These are phyloP conservation scores for Naematelia encephala DNA, from an alignment of 768 basidiomycete genomes.

Conservation along the genomic window DNA sequence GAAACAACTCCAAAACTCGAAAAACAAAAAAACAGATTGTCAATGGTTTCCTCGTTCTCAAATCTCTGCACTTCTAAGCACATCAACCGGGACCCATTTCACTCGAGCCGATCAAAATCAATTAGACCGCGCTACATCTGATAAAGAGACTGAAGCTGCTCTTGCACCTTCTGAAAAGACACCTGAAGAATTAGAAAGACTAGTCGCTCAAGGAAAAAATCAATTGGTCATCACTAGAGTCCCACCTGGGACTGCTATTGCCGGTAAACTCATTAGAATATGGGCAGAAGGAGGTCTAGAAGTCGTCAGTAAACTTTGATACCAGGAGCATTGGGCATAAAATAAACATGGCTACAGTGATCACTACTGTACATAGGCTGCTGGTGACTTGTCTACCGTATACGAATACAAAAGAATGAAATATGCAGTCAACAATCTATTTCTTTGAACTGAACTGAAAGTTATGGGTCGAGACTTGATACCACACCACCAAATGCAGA, in stretches of 20 bases:
- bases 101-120: slow-evolving; percentile 58
- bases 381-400: too few relatives aligned
- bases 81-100: slow-evolving; percentile 58
- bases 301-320: slow-evolving; percentile 25
- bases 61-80: slow-evolving; percentile 63
- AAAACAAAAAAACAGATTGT: not conserved
- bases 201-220: slow-evolving; percentile 20
- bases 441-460: too few relatives aligned
- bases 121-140: slow-evolving; percentile 46
- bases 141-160: slow-evolving; percentile 50
- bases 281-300: slow-evolving; percentile 59
- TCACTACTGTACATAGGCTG: too few relatives aligned
- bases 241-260: slow-evolving; percentile 74
- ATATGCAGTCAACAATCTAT: too few relatives aligned
- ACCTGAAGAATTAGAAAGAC: slow-evolving; percentile 15
- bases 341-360: too few relatives aligned
- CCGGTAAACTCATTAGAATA: slow-evolving; percentile 76
- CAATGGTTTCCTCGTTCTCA: slow-evolving; percentile 78
- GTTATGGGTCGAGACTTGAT: not conserved
- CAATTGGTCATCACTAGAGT: slow-evolving; percentile 58
- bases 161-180: slow-evolving; percentile 49
- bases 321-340: not conserved
- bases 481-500: not conserved
- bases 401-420: too few relatives aligned
- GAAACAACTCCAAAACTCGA: too few relatives aligned